Percentiles rank a stretch among this genome's conserved stretches.
Evolutionary conservation across 2,329 filamentous ascomycete genomes (phyloP).

Genomic region (Falciphora oryzae): DNA sequence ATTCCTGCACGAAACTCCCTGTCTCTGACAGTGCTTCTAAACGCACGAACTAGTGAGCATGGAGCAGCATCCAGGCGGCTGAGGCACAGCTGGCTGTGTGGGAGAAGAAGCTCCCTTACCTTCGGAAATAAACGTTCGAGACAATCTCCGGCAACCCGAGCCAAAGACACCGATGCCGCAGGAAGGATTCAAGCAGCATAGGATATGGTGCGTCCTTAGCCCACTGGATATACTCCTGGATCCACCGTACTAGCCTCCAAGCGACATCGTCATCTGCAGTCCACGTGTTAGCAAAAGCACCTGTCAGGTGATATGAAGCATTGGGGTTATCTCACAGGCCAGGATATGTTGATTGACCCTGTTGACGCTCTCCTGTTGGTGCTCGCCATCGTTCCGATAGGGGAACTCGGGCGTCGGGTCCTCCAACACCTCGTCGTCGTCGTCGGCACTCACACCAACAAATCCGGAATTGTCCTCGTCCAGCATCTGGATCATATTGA

Average conservation of each 20-base stretch:
- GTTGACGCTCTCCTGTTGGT: conserved; percentile 8
- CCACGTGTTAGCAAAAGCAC: conserved; percentile 22
- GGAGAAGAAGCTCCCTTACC: background rate
- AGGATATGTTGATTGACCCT: conserved; percentile 5
- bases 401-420: conserved; percentile 45
- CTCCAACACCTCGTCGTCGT: conserved; percentile 17
- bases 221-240: conserved; percentile 41
- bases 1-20: conserved; percentile 27
- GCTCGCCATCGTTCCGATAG: conserved; percentile 27
- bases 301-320: background rate
- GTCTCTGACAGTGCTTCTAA: conserved; percentile 9
- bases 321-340: background rate
- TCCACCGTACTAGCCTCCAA: conserved; percentile 41
- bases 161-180: conserved; percentile 46
- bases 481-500: conserved; percentile 2
- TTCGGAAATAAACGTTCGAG: conserved; percentile 20
- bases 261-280: conserved; percentile 39
- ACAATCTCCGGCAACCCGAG: conserved; percentile 44
- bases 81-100: conserved; percentile 15
- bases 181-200: conserved; percentile 36
- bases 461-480: background rate
- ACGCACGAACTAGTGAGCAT: background rate
- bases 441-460: background rate
- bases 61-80: too few species aligned
- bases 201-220: conserved; percentile 28